phyloP scores from a whole-genome alignment of 2,329 filamentous ascomycete species.

The Scedosporium minutisporum region DNA sequence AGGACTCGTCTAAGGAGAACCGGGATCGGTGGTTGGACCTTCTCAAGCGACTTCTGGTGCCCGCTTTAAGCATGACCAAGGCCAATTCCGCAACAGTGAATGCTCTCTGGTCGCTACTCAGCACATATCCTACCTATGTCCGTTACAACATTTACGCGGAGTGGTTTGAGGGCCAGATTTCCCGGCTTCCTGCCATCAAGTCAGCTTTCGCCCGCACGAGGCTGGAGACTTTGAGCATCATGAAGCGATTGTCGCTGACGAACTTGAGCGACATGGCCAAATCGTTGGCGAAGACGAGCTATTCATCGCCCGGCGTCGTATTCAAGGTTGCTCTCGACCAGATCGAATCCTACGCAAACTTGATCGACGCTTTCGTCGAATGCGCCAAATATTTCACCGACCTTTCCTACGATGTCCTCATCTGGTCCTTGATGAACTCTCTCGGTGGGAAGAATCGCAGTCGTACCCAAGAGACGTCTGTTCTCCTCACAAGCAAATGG shows the following conservation, averaged over 20 bases:
- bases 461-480: constrained; percentile 51
- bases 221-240: constrained; percentile 70
- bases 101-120: constrained; percentile 76
- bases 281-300: constrained; percentile 82
- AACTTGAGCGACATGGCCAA: constrained; percentile 82
- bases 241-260: constrained; percentile 82
- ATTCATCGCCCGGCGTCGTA: constrained; percentile 81
- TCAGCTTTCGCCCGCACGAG: constrained; percentile 67
- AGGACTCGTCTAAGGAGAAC: constrained; percentile 64
- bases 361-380: constrained; percentile 90
- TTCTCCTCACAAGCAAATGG: constrained; percentile 79
- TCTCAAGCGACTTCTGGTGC: constrained; percentile 74
- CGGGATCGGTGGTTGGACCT: constrained; percentile 73
- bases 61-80: constrained; percentile 76
- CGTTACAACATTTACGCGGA: constrained; percentile 88
- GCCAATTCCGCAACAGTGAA: constrained; percentile 77
- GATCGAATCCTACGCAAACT: constrained; percentile 87
- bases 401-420: constrained; percentile 83
- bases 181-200: constrained; percentile 67
- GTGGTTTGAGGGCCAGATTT: constrained; percentile 77
- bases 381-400: constrained; percentile 91
- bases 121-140: constrained; percentile 62
- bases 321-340: constrained; percentile 83
- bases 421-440: constrained; percentile 81
- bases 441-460: constrained; percentile 52